Conservation (phyloP, 441 rosid genomes). For the Gossypium aridum region DNA sequence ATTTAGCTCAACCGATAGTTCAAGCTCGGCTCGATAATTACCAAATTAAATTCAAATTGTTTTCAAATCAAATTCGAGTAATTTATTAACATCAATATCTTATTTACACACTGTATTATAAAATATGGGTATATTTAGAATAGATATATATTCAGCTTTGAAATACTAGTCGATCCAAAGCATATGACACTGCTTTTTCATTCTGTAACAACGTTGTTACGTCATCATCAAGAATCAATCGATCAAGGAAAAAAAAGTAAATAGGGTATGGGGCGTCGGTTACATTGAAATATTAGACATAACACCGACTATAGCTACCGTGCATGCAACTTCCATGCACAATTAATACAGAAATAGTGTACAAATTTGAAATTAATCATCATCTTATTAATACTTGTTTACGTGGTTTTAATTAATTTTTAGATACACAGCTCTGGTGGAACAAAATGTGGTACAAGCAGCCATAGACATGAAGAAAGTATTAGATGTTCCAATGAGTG, state of each 20-base stretch:
- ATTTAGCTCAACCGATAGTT: no score
- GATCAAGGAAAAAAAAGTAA: background rate
- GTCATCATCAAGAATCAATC: background rate
- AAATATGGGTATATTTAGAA: background rate
- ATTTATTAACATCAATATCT: no score
- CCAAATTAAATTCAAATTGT: no score
- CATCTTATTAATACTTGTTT: background rate
- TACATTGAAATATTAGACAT: background rate
- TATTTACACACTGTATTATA: no score
- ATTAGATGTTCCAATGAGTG: slow-evolving; percentile 38
- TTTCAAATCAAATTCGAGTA: no score
- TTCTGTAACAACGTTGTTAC: background rate
- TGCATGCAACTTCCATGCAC: background rate
- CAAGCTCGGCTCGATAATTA: no score
- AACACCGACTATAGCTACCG: background rate
- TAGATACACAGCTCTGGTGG: slow-evolving; percentile 69
- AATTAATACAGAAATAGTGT: background rate
- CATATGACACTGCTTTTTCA: background rate
- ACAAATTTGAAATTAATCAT: background rate
- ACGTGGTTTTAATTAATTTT: background rate
- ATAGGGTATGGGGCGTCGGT: background rate
- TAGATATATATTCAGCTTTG: background rate
- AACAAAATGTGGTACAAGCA: slow-evolving; percentile 56
- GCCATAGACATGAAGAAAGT: slow-evolving; percentile 71
- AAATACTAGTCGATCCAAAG: background rate